A percentile compares a stretch with the other conserved stretches of the same genome.
These are phyloP conservation scores for Solanum sejunctum DNA, from an alignment of 257 asterid species.

Conservation along the genomic window DNA sequence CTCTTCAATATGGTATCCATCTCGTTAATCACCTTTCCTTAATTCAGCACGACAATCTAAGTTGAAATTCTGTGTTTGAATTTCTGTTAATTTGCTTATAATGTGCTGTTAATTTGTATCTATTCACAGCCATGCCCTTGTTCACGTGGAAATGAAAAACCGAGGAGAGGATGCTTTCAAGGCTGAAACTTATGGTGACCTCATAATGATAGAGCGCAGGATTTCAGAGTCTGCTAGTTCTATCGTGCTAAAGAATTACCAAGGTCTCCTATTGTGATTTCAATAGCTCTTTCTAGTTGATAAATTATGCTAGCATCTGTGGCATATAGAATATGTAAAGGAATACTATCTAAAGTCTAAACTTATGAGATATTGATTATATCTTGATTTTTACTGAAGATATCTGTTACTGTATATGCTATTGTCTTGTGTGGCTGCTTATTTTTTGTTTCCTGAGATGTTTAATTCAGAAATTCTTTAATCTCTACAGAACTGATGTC, in stretches of 20 bases:
- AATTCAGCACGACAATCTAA: neutral
- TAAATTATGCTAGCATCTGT: neutral
- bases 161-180: slow-evolving; percentile 88
- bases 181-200: slow-evolving; percentile 64
- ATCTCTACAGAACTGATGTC: neutral
- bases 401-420: neutral
- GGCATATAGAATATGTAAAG: neutral
- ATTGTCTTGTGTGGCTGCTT: neutral
- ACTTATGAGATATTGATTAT: neutral
- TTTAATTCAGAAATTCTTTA: neutral
- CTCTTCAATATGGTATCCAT: neutral
- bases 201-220: slow-evolving; percentile 66
- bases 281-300: neutral
- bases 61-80: neutral
- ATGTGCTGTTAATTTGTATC: neutral
- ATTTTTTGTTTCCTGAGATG: neutral
- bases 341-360: neutral
- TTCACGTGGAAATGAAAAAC: slow-evolving; percentile 79
- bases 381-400: neutral
- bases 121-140: slow-evolving; percentile 61
- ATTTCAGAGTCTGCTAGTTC: slow-evolving; percentile 55
- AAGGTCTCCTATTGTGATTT: slow-evolving; percentile 37
- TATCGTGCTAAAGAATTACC: slow-evolving; percentile 48
- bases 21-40: neutral
- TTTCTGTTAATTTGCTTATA: neutral